These are phyloP conservation scores for Synura sp. DNA, from an alignment of 352 stramenopile species.

Conservation along the genomic window DNA sequence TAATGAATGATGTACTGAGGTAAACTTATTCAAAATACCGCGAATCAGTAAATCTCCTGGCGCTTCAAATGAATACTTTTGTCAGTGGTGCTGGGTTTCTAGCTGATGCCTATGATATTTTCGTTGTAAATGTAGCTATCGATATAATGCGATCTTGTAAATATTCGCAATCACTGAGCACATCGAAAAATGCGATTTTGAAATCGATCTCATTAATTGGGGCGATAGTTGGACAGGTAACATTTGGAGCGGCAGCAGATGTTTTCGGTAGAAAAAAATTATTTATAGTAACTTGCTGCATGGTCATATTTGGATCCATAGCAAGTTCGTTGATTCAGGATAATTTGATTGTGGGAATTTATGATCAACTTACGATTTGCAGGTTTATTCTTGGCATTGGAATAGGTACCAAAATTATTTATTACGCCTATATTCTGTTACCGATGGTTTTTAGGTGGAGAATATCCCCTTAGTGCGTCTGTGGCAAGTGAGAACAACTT, in stretches of 20 bases:
- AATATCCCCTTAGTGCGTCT: conserved; percentile 58
- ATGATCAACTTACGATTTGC: too few relatives aligned
- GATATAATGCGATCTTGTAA: not conserved
- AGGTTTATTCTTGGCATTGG: too few relatives aligned
- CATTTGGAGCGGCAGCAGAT: not conserved
- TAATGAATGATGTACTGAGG: too few relatives aligned
- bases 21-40: too few relatives aligned
- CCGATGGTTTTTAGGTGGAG: conserved; percentile 57
- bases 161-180: not conserved
- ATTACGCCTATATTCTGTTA: conserved; percentile 46
- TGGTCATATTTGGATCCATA: not conserved
- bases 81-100: too few relatives aligned
- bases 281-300: not conserved
- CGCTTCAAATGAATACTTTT: too few relatives aligned
- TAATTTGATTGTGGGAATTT: not conserved
- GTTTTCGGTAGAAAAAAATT: conserved; percentile 10
- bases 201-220: too few relatives aligned
- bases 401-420: too few relatives aligned
- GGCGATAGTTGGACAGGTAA: too few relatives aligned
- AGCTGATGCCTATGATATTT: too few relatives aligned
- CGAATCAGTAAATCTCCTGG: too few relatives aligned
- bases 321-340: not conserved
- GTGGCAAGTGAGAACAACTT: conserved; percentile 61
- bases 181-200: not conserved
- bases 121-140: too few relatives aligned